Evolutionary conservation across 768 basidiomycete species (phyloP).

Genomic region (Brasilioporus rufonigricans): DNA sequence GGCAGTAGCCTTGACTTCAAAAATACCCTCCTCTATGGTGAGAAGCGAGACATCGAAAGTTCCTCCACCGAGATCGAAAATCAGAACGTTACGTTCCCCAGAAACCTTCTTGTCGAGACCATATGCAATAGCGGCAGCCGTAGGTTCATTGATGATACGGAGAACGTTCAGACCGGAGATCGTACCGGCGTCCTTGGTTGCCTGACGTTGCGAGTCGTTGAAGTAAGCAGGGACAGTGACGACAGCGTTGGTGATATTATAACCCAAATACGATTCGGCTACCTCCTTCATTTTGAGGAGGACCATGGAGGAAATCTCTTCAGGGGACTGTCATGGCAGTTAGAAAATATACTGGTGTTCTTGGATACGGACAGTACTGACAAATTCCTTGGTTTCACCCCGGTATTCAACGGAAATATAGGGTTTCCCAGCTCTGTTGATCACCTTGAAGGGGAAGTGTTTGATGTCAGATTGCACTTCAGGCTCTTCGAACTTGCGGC

Average conservation of each 20-base stretch:
- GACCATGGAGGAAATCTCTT: slow-evolving; percentile 98
- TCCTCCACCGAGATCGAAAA: slow-evolving; percentile 98
- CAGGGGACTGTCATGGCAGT: slow-evolving; percentile 64
- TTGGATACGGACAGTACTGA: slow-evolving; percentile 35
- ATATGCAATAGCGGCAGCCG: slow-evolving; percentile 97
- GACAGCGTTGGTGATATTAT: slow-evolving; percentile 82
- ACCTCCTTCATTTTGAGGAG: slow-evolving; percentile 98
- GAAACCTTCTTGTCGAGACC: slow-evolving; percentile 93
- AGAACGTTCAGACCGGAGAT: slow-evolving; percentile 95
- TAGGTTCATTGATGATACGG: slow-evolving; percentile 99
- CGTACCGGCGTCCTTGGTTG: slow-evolving; percentile 95
- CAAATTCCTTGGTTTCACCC: slow-evolving; percentile 91
- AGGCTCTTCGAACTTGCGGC: slow-evolving; percentile 81
- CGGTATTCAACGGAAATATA: slow-evolving; percentile 89
- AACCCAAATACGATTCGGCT: slow-evolving; percentile 93
- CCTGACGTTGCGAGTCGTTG: slow-evolving; percentile 98
- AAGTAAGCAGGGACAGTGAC: slow-evolving; percentile 98
- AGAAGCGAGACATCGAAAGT: slow-evolving; percentile 97
- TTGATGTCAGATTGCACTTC: slow-evolving; percentile 84
- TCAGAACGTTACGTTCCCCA: slow-evolving; percentile 93
- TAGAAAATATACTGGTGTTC: slow-evolving; percentile 8
- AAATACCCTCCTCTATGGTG: slow-evolving; percentile 96
- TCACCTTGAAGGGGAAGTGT: slow-evolving; percentile 94
- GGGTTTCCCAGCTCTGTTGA: slow-evolving; percentile 86
- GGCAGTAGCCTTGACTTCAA: slow-evolving; percentile 97